These are phyloP conservation scores for Ocimum tenuiflorum DNA, from an alignment of 257 asterid species.

Conservation along the genomic window DNA sequence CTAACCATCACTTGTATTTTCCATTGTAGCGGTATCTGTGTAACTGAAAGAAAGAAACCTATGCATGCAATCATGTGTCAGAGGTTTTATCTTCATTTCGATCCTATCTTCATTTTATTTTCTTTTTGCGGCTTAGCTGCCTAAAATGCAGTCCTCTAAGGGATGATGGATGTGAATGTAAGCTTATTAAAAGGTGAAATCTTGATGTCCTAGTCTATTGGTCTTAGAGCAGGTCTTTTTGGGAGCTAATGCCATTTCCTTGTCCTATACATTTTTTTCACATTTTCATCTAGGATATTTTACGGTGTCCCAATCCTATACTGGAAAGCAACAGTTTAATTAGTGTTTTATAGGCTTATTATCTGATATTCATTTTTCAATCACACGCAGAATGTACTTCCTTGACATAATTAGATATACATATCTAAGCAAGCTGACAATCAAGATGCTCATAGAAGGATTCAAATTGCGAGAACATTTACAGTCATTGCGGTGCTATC, in stretches of 20 bases:
- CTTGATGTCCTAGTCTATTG: neutral
- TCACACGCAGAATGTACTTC: conserved; percentile 21
- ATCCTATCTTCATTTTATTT: conserved; percentile 2
- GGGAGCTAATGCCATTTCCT: neutral
- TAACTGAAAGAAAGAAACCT: conserved; percentile 8
- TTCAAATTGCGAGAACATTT: conserved; percentile 86
- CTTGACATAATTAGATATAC: conserved; percentile 70
- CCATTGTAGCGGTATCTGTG: neutral
- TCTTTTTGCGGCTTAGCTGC: conserved; percentile 12
- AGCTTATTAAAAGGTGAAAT: neutral
- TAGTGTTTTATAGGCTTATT: conserved; percentile 1
- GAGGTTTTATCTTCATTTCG: neutral
- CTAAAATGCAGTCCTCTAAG: neutral
- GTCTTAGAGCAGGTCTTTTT: conserved; percentile 8
- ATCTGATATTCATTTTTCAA: neutral
- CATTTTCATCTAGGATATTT: neutral
- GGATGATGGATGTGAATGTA: neutral
- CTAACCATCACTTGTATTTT: conserved; percentile 8
- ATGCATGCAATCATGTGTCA: neutral
- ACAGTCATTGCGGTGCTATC: conserved; percentile 68
- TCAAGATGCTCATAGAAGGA: conserved; percentile 82
- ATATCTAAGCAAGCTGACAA: conserved; percentile 77
- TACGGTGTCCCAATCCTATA: neutral
- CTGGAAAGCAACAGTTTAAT: neutral
- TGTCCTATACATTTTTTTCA: conserved; percentile 3